These are phyloP conservation scores for Micractinium sp. DNA, from an alignment of 139 green algal species.

Conservation along the genomic window DNA sequence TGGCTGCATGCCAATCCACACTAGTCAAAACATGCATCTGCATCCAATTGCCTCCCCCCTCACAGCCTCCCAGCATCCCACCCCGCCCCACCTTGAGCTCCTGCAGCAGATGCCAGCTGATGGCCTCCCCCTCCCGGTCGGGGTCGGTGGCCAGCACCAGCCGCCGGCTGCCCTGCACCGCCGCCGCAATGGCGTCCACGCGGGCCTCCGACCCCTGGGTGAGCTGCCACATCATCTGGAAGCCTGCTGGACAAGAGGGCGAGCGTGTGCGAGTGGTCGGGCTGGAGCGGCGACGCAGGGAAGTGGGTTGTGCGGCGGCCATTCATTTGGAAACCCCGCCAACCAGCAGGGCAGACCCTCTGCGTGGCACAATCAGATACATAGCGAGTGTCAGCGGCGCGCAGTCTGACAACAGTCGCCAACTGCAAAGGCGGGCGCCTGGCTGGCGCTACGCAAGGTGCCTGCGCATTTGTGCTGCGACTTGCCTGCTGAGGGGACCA, in stretches of 20 bases:
- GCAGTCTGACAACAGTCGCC: too few species aligned
- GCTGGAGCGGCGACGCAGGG: not conserved
- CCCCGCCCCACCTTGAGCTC: conserved; percentile 53
- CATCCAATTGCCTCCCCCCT: not conserved
- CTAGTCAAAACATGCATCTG: not conserved
- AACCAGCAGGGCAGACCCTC: not conserved
- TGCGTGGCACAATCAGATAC: not conserved
- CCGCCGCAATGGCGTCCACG: conserved; percentile 51
- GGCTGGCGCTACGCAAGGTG: not conserved
- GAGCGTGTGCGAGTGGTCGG: not conserved
- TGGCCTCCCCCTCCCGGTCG: conserved; percentile 96
- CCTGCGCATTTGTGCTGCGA: not conserved
- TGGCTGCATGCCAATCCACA: too few species aligned
- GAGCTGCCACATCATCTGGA: conserved; percentile 64
- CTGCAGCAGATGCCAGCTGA: conserved; percentile 93
- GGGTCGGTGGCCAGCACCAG: conserved; percentile 96
- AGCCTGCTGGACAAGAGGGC: conserved; percentile 31
- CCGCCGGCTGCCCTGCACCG: conserved; percentile 7
- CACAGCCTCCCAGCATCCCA: not conserved
- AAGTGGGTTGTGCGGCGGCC: not conserved
- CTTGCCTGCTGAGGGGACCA: conserved; percentile 61
- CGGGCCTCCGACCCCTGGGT: conserved; percentile 1
- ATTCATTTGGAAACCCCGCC: not conserved
- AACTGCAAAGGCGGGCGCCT: not conserved
- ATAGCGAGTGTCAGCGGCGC: too few species aligned